Percentiles rank a stretch among this genome's conserved stretches.
These are phyloP conservation scores for Cornus kousa DNA, from an alignment of 148 eudicot species.

Conservation along the genomic window DNA sequence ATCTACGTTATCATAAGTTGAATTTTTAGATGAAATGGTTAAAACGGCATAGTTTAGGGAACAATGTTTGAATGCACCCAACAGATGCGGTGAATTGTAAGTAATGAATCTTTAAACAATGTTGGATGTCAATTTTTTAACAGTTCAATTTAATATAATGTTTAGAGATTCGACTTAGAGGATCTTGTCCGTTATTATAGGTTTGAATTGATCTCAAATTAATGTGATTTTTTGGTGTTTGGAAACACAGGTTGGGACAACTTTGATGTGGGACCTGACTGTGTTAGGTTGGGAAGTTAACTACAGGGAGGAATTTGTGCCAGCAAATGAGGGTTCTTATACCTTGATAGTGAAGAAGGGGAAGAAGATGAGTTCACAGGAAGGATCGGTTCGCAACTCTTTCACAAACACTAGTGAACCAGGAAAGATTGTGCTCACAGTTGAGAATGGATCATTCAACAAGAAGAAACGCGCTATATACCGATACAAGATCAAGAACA, in stretches of 20 bases:
- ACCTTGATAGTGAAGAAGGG: conserved; percentile 49
- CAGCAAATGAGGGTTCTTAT: conserved; percentile 51
- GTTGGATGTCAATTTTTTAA: too few relatives aligned
- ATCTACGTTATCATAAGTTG: too few relatives aligned
- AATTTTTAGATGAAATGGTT: too few relatives aligned
- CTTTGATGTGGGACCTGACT: conserved; percentile 48
- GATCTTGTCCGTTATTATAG: too few relatives aligned
- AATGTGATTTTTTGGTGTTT: not conserved
- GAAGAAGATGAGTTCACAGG: conserved; percentile 34
- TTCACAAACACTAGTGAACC: conserved; percentile 42
- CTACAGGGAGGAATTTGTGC: conserved; percentile 69
- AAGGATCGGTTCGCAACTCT: conserved; percentile 44
- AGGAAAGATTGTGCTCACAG: conserved; percentile 60
- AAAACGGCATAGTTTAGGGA: too few relatives aligned
- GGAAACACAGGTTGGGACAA: conserved; percentile 39
- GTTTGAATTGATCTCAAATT: too few relatives aligned
- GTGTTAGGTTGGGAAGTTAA: conserved; percentile 63
- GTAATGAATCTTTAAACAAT: too few relatives aligned
- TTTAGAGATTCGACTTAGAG: too few relatives aligned
- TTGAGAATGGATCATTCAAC: conserved; percentile 43
- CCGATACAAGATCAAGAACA: conserved; percentile 45
- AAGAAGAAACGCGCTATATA: conserved; percentile 43
- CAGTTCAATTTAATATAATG: too few relatives aligned
- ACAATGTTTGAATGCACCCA: too few relatives aligned
- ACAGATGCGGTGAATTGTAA: too few relatives aligned